Evolutionary conservation across 768 basidiomycete genomes (phyloP), one percentile per base, ranked within the genome.

Genomic region (Trametes coccinea): DNA sequence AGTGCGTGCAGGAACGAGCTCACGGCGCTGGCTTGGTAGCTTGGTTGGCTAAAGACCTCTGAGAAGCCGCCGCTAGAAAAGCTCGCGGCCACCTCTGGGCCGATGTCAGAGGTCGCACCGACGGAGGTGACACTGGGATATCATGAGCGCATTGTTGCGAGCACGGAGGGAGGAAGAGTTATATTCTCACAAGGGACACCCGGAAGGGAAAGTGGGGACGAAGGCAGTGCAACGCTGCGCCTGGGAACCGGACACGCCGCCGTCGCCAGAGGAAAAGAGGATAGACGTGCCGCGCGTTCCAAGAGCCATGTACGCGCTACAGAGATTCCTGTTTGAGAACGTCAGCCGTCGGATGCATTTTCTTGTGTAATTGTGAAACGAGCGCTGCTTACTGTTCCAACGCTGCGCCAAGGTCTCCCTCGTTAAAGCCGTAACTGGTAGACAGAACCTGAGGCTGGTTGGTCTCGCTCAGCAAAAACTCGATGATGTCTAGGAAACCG

Each of bases 11-110:
- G 70, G 72, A 76, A 82, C 0, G 59, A 53, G 1, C 52, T 60
- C 8, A 82, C 79, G 0, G 73, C 78, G 47, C 63, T 53, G 34
- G 73, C 60, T 68, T 82, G 82, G 67, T 77, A 83, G 22, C 56
- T 56, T 1, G 75, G 74, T 7, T 30, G 58, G 5, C 60, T 39
- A 62, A 77, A 77, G 66, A 68, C 65, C 50, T 74, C 72, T 31
- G 74, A 75, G 67, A 77, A 74, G 39, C 77, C 76, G 11, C 77
- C 75, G 13, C 70, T 69, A 16, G 74, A 75, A 66, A 76, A 74
- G 52, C 48, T 14, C 1, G 74, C 73, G 1, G 69, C 70, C 11
- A 66, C 69, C 65, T 77, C 75, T 5, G 71, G 69, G 33, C 14
- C 43, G 54, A 70, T 53, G 29, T 66, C 67, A 4, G 66, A 65